A percentile compares a stretch with the other conserved stretches of the same genome.
phyloP scores from a whole-genome alignment of 2,329 filamentous ascomycete genomes.

The Penicillium sp. region DNA sequence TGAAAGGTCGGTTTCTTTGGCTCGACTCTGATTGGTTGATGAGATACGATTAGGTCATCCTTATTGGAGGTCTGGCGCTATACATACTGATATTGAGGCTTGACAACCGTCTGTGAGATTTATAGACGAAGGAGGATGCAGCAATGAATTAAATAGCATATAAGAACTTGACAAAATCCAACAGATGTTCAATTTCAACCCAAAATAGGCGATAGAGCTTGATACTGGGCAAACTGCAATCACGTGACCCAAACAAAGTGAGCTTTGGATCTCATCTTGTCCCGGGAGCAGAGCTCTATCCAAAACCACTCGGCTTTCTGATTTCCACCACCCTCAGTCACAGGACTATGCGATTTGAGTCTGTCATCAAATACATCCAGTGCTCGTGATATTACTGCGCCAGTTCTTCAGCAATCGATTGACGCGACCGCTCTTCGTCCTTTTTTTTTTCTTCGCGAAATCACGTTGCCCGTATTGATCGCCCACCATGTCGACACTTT shows the following conservation, averaged over 20 bases:
- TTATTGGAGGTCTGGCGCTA: conserved; percentile 1
- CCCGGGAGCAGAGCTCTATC: conserved; percentile 19
- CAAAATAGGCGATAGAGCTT: not conserved
- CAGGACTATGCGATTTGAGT: conserved; percentile 12
- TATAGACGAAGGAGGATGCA: not conserved
- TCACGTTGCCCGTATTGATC: conserved; percentile 11
- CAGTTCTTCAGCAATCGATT: not conserved
- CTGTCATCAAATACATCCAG: not conserved
- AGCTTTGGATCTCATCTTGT: conserved; percentile 25
- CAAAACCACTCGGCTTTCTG: conserved; percentile 18
- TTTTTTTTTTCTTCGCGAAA: conserved; percentile 20
- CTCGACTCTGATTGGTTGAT: conserved; percentile 37
- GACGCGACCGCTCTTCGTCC: conserved; percentile 5
- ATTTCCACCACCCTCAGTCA: conserved; percentile 5
- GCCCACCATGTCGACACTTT: conserved; percentile 40
- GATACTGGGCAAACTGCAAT: not conserved
- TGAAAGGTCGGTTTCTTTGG: conserved; percentile 38
- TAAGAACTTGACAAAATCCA: not conserved
- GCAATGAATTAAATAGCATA: not conserved
- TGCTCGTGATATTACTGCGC: not conserved
- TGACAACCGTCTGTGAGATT: too few relatives aligned
- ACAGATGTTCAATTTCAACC: not conserved
- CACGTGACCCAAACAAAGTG: conserved; percentile 28
- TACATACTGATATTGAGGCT: not conserved
- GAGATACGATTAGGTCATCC: conserved; percentile 22